Evolutionary conservation across 768 basidiomycete species (phyloP).

Genomic region (Mycena galopus): DNA sequence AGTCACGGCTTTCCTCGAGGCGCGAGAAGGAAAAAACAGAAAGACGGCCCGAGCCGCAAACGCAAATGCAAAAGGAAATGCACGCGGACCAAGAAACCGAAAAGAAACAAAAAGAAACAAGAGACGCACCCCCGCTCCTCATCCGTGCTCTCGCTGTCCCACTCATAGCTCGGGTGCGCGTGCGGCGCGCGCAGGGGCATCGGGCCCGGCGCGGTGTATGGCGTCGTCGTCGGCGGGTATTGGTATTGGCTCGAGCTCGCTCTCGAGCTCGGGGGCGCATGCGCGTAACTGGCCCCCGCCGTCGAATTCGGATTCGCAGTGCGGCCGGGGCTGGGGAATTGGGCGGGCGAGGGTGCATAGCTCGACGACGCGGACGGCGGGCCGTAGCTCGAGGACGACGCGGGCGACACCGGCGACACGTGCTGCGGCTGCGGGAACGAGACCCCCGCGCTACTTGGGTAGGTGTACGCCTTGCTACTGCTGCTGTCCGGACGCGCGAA

Average conservation of each 20-base stretch:
- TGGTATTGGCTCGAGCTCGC: too few relatives aligned
- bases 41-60: too few relatives aligned
- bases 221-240: too few relatives aligned
- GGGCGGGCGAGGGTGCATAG: not conserved
- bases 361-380: not conserved
- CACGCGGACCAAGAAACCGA: not conserved
- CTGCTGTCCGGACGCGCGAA: not conserved
- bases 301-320: too few relatives aligned
- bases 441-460: constrained; percentile 7
- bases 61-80: not conserved
- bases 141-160: not conserved
- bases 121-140: not conserved
- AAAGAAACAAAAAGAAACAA: not conserved
- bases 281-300: too few relatives aligned
- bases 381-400: not conserved
- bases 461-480: not conserved
- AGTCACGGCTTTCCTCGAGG: too few relatives aligned
- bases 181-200: not conserved
- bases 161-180: not conserved
- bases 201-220: constrained; percentile 11
- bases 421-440: constrained; percentile 13
- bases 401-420: too few relatives aligned
- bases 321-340: not conserved
- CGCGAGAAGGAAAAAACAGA: too few relatives aligned
- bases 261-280: too few relatives aligned